Evolutionary conservation across 208 protist species (phyloP).

Genomic region (Wallacemonas sp.): DNA sequence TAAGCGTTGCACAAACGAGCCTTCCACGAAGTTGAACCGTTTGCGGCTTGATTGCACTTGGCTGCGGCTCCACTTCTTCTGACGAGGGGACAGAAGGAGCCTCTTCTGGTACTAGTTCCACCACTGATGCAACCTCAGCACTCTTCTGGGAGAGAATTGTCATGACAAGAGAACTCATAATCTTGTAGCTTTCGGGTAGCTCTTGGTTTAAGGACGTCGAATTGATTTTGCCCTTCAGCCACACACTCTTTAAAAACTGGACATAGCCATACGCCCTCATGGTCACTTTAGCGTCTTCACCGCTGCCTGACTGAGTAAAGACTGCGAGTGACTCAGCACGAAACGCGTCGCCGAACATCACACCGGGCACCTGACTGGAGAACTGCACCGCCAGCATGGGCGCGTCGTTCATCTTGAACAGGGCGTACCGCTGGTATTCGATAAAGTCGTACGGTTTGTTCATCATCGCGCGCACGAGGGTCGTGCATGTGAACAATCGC

Average conservation of each 20-base stretch:
- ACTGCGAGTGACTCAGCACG: constrained; percentile 45
- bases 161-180: constrained; percentile 38
- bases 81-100: background rate
- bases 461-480: constrained; percentile 55
- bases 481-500: constrained; percentile 55
- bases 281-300: constrained; percentile 32
- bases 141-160: constrained; percentile 17
- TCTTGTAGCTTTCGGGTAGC: constrained; percentile 49
- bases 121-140: background rate
- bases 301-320: constrained; percentile 43
- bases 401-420: constrained; percentile 47
- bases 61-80: background rate
- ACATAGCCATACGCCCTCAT: constrained; percentile 45
- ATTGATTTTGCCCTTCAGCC: constrained; percentile 47
- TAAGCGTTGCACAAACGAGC: constrained; percentile 25
- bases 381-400: constrained; percentile 63
- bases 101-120: background rate
- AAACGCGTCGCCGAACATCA: constrained; percentile 66
- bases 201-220: constrained; percentile 43
- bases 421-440: constrained; percentile 66
- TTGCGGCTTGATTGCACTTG: constrained; percentile 19
- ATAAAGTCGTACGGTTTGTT: constrained; percentile 47
- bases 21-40: constrained; percentile 20
- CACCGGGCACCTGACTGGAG: constrained; percentile 54
- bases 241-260: constrained; percentile 51